phyloP scores from a whole-genome alignment of 73 alveolate genomes.

The Uronychia binucleata region DNA sequence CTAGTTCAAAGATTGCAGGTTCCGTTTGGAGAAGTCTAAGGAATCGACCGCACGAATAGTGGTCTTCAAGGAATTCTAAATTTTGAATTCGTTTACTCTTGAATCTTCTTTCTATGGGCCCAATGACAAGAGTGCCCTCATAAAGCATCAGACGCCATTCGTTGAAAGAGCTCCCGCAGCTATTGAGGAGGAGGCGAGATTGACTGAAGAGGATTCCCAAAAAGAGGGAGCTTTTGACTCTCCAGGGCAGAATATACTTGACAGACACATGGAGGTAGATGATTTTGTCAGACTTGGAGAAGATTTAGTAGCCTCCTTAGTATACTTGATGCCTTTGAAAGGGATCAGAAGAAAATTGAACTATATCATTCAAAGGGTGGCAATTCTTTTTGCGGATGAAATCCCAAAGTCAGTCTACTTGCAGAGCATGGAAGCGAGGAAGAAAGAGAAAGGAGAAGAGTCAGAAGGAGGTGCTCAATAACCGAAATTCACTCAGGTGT shows the following conservation, averaged over 20 bases:
- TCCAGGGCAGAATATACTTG: not conserved
- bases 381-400: not conserved
- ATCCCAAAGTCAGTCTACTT: not conserved
- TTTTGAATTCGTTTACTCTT: conserved; percentile 35
- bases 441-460: no score
- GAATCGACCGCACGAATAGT: conserved; percentile 61
- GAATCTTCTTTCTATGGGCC: conserved; percentile 42
- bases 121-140: not conserved
- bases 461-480: no score
- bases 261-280: not conserved
- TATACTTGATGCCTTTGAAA: not conserved
- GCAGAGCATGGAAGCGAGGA: not conserved
- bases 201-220: not conserved
- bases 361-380: no score
- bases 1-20: conserved; percentile 47
- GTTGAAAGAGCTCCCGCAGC: no score
- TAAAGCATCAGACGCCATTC: not conserved
- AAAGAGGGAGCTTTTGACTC: not conserved
- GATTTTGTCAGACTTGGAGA: not conserved
- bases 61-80: conserved; percentile 43
- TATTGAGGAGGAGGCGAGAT: not conserved
- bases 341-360: not conserved
- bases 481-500: no score
- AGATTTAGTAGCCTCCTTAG: not conserved
- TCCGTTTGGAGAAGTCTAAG: conserved; percentile 48